Evolutionary conservation across 345 rosid genomes (phyloP), one percentile per base, ranked within the genome.

Genomic region (Dimocarpus longan): DNA sequence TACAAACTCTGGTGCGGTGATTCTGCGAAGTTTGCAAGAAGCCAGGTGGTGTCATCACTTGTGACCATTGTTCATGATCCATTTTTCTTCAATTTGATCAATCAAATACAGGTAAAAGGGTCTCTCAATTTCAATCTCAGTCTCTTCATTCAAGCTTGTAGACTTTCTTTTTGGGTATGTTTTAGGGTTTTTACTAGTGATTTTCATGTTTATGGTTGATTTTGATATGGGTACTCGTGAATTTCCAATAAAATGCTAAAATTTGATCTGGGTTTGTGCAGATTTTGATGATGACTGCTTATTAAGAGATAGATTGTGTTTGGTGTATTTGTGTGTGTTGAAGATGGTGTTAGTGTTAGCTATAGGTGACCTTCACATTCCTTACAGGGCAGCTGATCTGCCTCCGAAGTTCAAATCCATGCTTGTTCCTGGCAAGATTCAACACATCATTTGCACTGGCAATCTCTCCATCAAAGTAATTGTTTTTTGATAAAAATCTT

Each of bases 401-500:
- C 87, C 87, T 24, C 79, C 82, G 5, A 85, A 85, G 80, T 85
- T 85, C 76, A 85, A 85, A 76, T 82, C 87, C 57, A 85, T 85
- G 87, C 83, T 85, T 62, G 87, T 82, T 70, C 83, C 87, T 77
- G 87, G 85, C 72, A 82, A 85, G 85, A 85, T 85, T 80, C 87
- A 85, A 68, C 87, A 85, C 78, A 80, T 85, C 76, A 82, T 82
- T 75, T 85, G 83, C 71, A 82, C 87, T 11, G 87, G 87, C 71
- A 85, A 85, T 77, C 87, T 85, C 50, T 82, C 82, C 44, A 75
- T 85, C 77, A 85, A 82, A 71, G 87, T 85, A 82, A 40, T 28
- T 65, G 6, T 75, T 3, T 26, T 8, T 37, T 12, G 21, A 11
- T 46, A 16, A 48, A 11, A 24, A 44, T 42, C 0, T 43, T 44